Percentiles rank a stretch among this genome's conserved stretches.
Evolutionary conservation across 2,329 filamentous ascomycete species (phyloP).

Genomic region (Aspergillus felis): DNA sequence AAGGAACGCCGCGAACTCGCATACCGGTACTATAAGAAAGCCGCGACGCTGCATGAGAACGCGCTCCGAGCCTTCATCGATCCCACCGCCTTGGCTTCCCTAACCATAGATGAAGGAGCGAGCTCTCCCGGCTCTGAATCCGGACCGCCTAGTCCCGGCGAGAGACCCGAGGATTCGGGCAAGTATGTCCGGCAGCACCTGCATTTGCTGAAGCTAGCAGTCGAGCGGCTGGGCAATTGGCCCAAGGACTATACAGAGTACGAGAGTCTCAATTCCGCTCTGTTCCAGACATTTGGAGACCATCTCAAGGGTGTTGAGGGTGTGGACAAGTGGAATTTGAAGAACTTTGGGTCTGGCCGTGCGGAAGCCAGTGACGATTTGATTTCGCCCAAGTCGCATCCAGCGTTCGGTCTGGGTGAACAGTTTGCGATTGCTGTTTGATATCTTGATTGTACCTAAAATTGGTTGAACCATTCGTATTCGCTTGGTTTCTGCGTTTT

Average conservation of each 20-base stretch:
- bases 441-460: neutral
- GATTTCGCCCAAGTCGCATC: conserved; percentile 8
- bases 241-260: conserved; percentile 47
- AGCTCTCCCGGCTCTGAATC: conserved; percentile 20
- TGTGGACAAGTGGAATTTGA: conserved; percentile 45
- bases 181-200: conserved; percentile 32
- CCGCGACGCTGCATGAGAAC: conserved; percentile 32
- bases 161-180: conserved; percentile 19
- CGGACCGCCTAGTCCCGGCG: conserved; percentile 9
- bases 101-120: conserved; percentile 20
- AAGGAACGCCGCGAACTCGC: conserved; percentile 30
- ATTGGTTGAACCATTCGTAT: too few species aligned
- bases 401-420: conserved; percentile 4
- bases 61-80: conserved; percentile 31
- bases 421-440: conserved; percentile 9
- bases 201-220: conserved; percentile 32
- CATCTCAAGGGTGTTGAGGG: conserved; percentile 40
- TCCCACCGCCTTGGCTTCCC: conserved; percentile 25
- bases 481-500: too few species aligned
- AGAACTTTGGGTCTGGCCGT: conserved; percentile 43
- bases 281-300: conserved; percentile 38
- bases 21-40: conserved; percentile 35
- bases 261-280: conserved; percentile 41
- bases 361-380: conserved; percentile 39
- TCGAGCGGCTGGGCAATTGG: conserved; percentile 35